These are phyloP conservation scores for Backusella sp. DNA, from an alignment of 192 early-diverging fungal genomes.

Conservation along the genomic window DNA sequence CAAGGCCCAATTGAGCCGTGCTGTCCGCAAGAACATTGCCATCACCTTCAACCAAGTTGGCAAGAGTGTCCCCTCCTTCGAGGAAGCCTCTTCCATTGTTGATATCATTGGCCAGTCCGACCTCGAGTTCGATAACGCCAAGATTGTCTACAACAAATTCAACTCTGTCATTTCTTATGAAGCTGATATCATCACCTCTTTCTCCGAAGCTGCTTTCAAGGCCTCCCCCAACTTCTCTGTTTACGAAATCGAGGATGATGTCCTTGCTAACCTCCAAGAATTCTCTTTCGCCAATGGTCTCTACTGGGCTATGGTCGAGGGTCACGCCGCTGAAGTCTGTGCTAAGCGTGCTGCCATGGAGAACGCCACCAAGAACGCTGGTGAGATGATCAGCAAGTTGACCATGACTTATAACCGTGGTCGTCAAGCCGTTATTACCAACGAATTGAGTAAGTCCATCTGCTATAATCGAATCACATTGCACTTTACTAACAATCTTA, in stretches of 20 bases:
- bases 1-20: slow-evolving; percentile 84
- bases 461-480: too few relatives aligned
- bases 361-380: slow-evolving; percentile 99
- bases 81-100: slow-evolving; percentile 81
- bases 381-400: slow-evolving; percentile 95
- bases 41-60: slow-evolving; percentile 93
- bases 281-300: slow-evolving; percentile 93
- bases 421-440: slow-evolving; percentile 97
- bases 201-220: slow-evolving; percentile 66
- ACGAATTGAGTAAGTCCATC: slow-evolving; percentile 72
- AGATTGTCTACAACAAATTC: slow-evolving; percentile 94
- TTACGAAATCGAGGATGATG: slow-evolving; percentile 90
- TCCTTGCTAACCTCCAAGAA: slow-evolving; percentile 87
- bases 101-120: slow-evolving; percentile 70
- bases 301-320: slow-evolving; percentile 96
- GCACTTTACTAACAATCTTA: neutral
- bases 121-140: slow-evolving; percentile 66
- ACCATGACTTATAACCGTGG: slow-evolving; percentile 97
- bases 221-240: slow-evolving; percentile 78
- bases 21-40: slow-evolving; percentile 71
- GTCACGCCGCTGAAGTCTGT: slow-evolving; percentile 93
- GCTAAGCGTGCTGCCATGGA: slow-evolving; percentile 99
- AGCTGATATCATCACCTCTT: slow-evolving; percentile 63
- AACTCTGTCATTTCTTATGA: slow-evolving; percentile 94
- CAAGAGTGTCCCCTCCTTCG: slow-evolving; percentile 84